A percentile compares a stretch with the other conserved stretches of the same genome.
These are phyloP conservation scores for Xylaria acuta DNA, from an alignment of 495 filamentous ascomycete genomes.

Conservation along the genomic window DNA sequence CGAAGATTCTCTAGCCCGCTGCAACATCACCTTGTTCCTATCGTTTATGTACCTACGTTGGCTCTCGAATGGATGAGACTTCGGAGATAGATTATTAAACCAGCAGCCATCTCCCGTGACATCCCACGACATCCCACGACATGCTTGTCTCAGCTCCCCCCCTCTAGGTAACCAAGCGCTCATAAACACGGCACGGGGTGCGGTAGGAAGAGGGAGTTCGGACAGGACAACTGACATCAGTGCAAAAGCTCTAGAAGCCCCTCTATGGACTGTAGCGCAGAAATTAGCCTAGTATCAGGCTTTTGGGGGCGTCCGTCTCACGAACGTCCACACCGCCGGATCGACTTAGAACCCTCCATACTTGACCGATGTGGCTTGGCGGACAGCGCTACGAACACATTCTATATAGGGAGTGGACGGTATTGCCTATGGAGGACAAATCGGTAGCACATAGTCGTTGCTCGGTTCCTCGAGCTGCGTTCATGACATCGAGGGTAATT, in stretches of 20 bases:
- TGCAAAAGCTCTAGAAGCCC: background rate
- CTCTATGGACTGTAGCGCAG: background rate
- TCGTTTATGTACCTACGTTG: slow-evolving; percentile 38
- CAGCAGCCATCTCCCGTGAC: slow-evolving; percentile 27
- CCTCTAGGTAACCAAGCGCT: background rate
- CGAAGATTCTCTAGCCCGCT: background rate
- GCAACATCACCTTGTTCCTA: slow-evolving; percentile 44
- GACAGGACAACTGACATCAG: background rate
- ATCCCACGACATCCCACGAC: slow-evolving; percentile 48
- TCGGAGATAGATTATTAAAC: slow-evolving; percentile 49
- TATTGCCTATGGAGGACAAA: background rate
- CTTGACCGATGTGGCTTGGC: slow-evolving; percentile 13
- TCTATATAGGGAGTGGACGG: background rate
- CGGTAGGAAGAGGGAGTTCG: background rate
- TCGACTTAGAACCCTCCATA: background rate
- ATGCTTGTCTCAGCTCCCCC: slow-evolving; percentile 24
- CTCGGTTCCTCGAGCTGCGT: background rate
- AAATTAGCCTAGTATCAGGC: background rate
- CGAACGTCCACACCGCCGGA: slow-evolving; percentile 13
- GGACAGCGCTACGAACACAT: background rate
- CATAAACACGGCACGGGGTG: background rate
- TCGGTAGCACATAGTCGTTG: background rate
- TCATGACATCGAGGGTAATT: background rate
- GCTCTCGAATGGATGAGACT: slow-evolving; percentile 38
- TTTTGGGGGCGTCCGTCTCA: slow-evolving; percentile 6